phyloP scores from a whole-genome alignment of 805 yeast genomes.

The Diddensiella caesifluorescens region DNA sequence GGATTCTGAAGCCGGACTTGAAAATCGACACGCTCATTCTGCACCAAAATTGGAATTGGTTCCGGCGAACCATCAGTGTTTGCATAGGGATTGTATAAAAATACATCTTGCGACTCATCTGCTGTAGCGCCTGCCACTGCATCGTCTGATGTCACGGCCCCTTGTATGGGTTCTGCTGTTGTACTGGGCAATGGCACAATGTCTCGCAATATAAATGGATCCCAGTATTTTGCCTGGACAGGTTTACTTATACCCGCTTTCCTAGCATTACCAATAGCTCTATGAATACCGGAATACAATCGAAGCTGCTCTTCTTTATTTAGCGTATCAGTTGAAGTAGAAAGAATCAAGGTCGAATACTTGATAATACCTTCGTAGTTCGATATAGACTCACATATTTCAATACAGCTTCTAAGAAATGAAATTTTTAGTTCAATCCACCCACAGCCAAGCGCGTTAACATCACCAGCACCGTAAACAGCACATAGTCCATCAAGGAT shows the following conservation, averaged over 20 bases:
- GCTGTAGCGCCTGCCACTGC: conserved; percentile 1
- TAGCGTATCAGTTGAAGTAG: conserved; percentile 51
- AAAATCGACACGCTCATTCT: conserved; percentile 60
- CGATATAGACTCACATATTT: conserved; percentile 47
- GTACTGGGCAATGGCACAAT: conserved; percentile 28
- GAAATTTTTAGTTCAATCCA: conserved; percentile 59
- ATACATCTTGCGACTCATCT: conserved; percentile 31
- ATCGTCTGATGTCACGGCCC: neutral
- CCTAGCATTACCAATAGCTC: conserved; percentile 18
- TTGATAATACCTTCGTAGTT: conserved; percentile 42
- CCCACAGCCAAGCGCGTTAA: conserved; percentile 33
- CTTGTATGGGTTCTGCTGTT: conserved; percentile 2
- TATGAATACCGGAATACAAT: conserved; percentile 35
- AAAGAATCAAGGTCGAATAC: conserved; percentile 50
- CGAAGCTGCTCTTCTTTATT: conserved; percentile 53
- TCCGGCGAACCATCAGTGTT: conserved; percentile 22
- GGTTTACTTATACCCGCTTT: conserved; percentile 9
- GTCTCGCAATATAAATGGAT: conserved; percentile 56
- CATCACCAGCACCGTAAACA: conserved; percentile 48
- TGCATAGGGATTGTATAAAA: conserved; percentile 55
- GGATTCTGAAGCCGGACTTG: conserved; percentile 68
- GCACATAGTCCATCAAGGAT: conserved; percentile 46
- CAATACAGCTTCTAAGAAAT: conserved; percentile 46
- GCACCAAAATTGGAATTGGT: conserved; percentile 39
- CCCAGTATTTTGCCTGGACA: conserved; percentile 53